Percentiles rank a stretch among this genome's conserved stretches.
Conservation (phyloP, 2,329 filamentous ascomycete species). For the Fusarium sp. region DNA sequence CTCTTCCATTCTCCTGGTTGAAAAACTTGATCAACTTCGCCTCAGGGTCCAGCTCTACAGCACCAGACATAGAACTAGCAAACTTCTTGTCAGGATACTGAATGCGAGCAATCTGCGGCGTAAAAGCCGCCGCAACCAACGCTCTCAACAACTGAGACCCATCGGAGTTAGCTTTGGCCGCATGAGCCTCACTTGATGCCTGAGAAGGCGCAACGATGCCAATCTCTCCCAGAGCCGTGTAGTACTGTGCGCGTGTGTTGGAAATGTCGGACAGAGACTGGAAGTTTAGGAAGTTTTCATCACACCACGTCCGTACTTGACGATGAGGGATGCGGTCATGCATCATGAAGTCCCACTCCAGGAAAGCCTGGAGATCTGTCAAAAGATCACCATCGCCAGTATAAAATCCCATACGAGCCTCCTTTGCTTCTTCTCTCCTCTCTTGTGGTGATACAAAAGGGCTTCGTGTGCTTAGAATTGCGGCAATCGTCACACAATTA, state of each 20-base stretch:
- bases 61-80: conserved; percentile 85
- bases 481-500: conserved; percentile 87
- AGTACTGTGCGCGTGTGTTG: conserved; percentile 87
- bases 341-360: conserved; percentile 81
- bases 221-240: conserved; percentile 86
- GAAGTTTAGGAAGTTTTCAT: conserved; percentile 84
- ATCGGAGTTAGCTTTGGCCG: conserved; percentile 37
- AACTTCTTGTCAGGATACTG: conserved; percentile 97
- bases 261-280: conserved; percentile 90
- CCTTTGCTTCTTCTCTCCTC: conserved; percentile 84
- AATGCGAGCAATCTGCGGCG: conserved; percentile 91
- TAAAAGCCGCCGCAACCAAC: conserved; percentile 79
- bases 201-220: conserved; percentile 73
- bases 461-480: conserved; percentile 89
- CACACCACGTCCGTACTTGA: conserved; percentile 82
- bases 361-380: conserved; percentile 86
- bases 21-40: conserved; percentile 94
- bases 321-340: conserved; percentile 70
- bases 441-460: conserved; percentile 89
- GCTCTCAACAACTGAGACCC: conserved; percentile 72
- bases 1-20: conserved; percentile 84
- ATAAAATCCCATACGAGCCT: conserved; percentile 80
- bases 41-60: conserved; percentile 93
- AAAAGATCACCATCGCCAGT: conserved; percentile 87
- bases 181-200: conserved; percentile 50